A percentile compares a stretch with the other conserved stretches of the same genome.
Conservation (phyloP, 2,329 filamentous ascomycete genomes). For the Phyllosticta paracitricarpa region DNA sequence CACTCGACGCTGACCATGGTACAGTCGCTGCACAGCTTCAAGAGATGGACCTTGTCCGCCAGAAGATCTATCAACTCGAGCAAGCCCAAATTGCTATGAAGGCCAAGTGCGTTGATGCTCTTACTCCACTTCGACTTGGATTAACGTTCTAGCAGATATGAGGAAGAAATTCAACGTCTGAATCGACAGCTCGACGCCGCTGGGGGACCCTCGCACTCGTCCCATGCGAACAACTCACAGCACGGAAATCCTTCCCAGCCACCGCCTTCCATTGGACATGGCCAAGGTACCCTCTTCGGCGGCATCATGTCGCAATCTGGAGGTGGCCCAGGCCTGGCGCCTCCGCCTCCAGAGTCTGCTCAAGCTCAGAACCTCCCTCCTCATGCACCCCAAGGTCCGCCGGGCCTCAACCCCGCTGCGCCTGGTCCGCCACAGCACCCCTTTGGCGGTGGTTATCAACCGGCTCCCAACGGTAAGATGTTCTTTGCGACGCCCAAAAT, state of each 20-base stretch:
- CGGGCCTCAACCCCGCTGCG: conserved; percentile 45
- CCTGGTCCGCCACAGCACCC: conserved; percentile 54
- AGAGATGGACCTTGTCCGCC: conserved; percentile 88
- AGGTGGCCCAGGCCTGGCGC: conserved; percentile 71
- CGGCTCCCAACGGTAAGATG: conserved; percentile 51
- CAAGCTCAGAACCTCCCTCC: conserved; percentile 51
- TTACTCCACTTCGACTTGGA: background rate
- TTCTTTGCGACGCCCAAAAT: conserved; percentile 11
- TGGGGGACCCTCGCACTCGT: conserved; percentile 52
- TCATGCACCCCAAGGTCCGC: conserved; percentile 67
- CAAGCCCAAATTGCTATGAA: conserved; percentile 82
- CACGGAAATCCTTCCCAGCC: conserved; percentile 76
- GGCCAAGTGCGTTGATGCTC: conserved; percentile 59
- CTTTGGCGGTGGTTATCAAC: conserved; percentile 62
- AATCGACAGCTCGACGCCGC: conserved; percentile 76
- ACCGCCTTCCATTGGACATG: conserved; percentile 77
- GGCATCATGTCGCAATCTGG: conserved; percentile 88
- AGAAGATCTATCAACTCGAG: conserved; percentile 89
- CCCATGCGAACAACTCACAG: conserved; percentile 59
- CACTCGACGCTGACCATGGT: conserved; percentile 7
- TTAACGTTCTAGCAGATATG: conserved; percentile 55
- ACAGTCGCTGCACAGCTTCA: conserved; percentile 82
- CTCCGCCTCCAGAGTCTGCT: conserved; percentile 52
- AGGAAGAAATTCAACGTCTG: conserved; percentile 78
- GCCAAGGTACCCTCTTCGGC: conserved; percentile 81